Evolutionary conservation across 2,329 filamentous ascomycete species (phyloP).

Genomic region (Alternaria sp.): DNA sequence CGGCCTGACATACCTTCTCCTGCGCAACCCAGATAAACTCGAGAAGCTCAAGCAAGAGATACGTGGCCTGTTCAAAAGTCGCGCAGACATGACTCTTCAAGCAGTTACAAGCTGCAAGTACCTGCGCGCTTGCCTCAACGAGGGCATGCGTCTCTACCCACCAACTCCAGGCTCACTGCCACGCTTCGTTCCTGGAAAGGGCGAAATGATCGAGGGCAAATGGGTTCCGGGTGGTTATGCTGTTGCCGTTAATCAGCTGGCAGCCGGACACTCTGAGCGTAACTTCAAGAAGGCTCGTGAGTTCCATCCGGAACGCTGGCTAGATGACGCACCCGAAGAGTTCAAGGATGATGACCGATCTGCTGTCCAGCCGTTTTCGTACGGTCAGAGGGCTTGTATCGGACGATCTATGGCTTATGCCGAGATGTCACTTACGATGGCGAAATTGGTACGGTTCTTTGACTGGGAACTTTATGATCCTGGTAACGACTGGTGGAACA

Average conservation of each 20-base stretch:
- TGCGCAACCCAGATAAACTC: slow-evolving; percentile 13
- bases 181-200: slow-evolving; percentile 19
- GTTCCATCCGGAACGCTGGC: slow-evolving; percentile 16
- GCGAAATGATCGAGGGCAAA: slow-evolving; percentile 19
- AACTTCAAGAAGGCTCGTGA: slow-evolving; percentile 26
- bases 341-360: slow-evolving; percentile 38
- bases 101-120: slow-evolving; percentile 11
- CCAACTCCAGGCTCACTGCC: slow-evolving; percentile 20
- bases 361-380: slow-evolving; percentile 31
- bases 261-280: slow-evolving; percentile 17
- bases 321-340: slow-evolving; percentile 1
- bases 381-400: slow-evolving; percentile 18
- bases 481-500: background rate
- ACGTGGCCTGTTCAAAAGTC: slow-evolving; percentile 2
- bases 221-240: slow-evolving; percentile 25
- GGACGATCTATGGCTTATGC: slow-evolving; percentile 5
- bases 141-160: slow-evolving; percentile 23
- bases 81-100: slow-evolving; percentile 17
- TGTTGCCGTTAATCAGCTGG: slow-evolving; percentile 22
- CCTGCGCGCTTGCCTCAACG: slow-evolving; percentile 22
- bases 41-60: slow-evolving; percentile 20
- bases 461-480: slow-evolving; percentile 2
- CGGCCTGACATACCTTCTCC: slow-evolving; percentile 9
- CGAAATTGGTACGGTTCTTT: slow-evolving; percentile 2
- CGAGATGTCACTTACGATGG: background rate